Evolutionary conservation across 495 filamentous ascomycete genomes (phyloP), one percentile per base, ranked within the genome.

Genomic region (Xylaria nigripes): DNA sequence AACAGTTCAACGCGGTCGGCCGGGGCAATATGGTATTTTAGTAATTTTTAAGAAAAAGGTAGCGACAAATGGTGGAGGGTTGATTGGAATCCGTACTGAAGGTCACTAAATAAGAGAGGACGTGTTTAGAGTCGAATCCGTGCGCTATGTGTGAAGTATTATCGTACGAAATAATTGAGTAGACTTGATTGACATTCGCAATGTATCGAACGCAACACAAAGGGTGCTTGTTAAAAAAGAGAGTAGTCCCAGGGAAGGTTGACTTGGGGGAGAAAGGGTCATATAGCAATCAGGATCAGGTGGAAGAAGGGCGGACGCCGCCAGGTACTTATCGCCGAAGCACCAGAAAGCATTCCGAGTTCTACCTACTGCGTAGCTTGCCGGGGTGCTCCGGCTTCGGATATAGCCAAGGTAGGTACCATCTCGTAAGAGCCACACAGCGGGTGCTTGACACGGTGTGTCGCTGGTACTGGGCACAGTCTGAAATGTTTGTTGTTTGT

Each of bases 301-400:
- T 19, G 10, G 48, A 27, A 13, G 30, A 50, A 45, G 36, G 43
- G 15, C 46, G 44, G 53, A 46, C 46, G 27, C 38, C 16, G 16
- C 53, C 38, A 46, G 53, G 18, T 55, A 42, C 41, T 48, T 55
- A 55, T 55, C 52, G 45, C 52, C 52, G 45, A 55, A 23, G 18
- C 36, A 34, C 52, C 45, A 48, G 32, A 27, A 18, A 22, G 19
- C n/a, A 43, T 10, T n/a, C 10, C 19, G 9, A 19, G 12, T 29
- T 13, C 27, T 13, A 16, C 21, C 38, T 44, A 16, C 19, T 19
- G 23, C 43, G 30, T 19, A 12, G 18, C 1, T 18, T 25, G 19
- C 53, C 29, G 53, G 53, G 53, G 25, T 36, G 36, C 9, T 38
- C 40, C 53, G 53, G 53, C 46, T 55, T 55, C 53, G 53, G 53